Base-by-base conservation (phyloP, 768 basidiomycete genomes). In the Pisolithus orientalis region DNA sequence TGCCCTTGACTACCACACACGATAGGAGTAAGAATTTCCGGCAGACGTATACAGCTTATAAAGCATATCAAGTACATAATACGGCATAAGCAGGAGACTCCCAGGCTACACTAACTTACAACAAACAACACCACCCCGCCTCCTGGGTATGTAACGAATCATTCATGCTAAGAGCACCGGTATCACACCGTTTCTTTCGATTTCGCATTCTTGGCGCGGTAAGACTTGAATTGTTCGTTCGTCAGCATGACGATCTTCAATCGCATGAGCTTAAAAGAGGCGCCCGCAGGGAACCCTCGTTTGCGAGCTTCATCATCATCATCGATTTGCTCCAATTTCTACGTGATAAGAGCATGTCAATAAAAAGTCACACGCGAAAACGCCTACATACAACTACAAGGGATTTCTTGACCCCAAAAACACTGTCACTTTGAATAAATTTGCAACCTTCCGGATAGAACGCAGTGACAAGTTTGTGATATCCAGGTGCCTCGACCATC, bases 401-500 rank as follows among this genome's bases (percentile, higher is more conserved):
- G 6, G 85, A 88, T 45, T 78, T 77, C 67, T 89, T 89, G 24
- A 88, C 90, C 9, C 91, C 90, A 66, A 92, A 91, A 3, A 92
- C 88, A 10, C 80, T 75, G 62, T 93, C 90, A 53, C 82, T 88
- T 6, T 67, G 67, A 24, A 92, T 54, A 60, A 79, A 91, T 3
- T 72, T 65, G 57, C 90, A 86, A 5, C 80, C 83, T 51, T 85
- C 79, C 13, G 85, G 82, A 64, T 87, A 94, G 9, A 91, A 64
- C 1, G 90, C 82, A 0, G 90, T 92, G 16, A 75, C 70, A 21
- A 94, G 78, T 42, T 79, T 85, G 62, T 82, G 82, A 65, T 75
- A 91, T 29, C 88, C 89, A 4, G 79, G 77, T 0, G 88, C 87
- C 49, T 83, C 69, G 51, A 90, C 72, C 72, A 82, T 75, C 54